phyloP scores from a whole-genome alignment of 2,329 filamentous ascomycete species.

The Coniochaeta hoffmannii region DNA sequence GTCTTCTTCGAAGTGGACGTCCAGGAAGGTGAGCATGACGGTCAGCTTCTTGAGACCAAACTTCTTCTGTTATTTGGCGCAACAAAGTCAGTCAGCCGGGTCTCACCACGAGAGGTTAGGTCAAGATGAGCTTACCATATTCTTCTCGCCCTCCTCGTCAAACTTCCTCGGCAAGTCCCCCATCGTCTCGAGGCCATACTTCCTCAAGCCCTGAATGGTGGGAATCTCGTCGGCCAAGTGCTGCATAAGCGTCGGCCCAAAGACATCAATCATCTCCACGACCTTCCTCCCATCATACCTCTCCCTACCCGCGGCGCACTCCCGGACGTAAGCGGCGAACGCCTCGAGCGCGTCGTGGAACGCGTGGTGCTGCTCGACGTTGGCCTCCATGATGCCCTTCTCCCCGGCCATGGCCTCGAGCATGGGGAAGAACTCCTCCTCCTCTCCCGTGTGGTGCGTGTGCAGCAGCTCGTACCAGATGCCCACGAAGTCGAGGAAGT shows the following conservation, averaged over 20 bases:
- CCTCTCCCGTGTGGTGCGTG: slow-evolving; percentile 31
- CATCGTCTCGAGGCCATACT: slow-evolving; percentile 19
- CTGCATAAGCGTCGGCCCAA: slow-evolving; percentile 18
- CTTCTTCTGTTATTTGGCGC: slow-evolving; percentile 9
- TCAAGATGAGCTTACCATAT: slow-evolving; percentile 17
- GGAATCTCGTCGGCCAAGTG: slow-evolving; percentile 26
- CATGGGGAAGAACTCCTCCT: slow-evolving; percentile 28
- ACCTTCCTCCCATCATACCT: slow-evolving; percentile 20
- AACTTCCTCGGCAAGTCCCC: slow-evolving; percentile 8
- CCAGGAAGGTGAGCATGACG: slow-evolving; percentile 13
- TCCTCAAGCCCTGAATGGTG: slow-evolving; percentile 18
- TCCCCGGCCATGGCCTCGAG: slow-evolving; percentile 26
- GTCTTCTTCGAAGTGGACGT: slow-evolving; percentile 16
- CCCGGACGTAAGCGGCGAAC: slow-evolving; percentile 19
- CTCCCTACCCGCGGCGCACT: slow-evolving; percentile 13
- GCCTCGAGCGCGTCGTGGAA: slow-evolving; percentile 25
- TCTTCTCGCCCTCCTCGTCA: slow-evolving; percentile 11
- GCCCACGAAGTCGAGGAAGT: slow-evolving; percentile 24
- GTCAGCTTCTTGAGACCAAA: slow-evolving; percentile 14
- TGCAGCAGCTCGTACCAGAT: slow-evolving; percentile 24
- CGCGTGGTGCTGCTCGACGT: slow-evolving; percentile 30
- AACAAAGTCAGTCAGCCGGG: background rate
- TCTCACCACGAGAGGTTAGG: background rate
- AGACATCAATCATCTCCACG: slow-evolving; percentile 20
- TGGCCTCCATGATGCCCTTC: slow-evolving; percentile 30